Base-by-base conservation (phyloP, 2,329 filamentous ascomycete genomes). In the Trichoderma endophyticum region DNA sequence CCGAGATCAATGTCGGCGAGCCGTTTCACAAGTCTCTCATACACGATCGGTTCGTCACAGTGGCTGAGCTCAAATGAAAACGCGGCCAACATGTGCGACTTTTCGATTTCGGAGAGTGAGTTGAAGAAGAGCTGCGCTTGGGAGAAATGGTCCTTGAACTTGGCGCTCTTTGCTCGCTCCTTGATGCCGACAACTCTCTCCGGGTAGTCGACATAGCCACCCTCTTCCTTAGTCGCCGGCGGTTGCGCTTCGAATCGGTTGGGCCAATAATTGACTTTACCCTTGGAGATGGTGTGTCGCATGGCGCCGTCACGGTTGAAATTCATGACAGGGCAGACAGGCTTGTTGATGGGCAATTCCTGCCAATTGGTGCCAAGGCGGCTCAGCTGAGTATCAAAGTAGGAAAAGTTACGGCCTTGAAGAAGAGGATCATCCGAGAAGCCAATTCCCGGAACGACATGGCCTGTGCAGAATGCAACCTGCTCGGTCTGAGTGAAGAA, bases 111-210 rank as follows among this genome's bases (percentile, higher is more conserved):
- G 0, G 89, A 88, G 75, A 95, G 81, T 18, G 91, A 94, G 83
- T 95, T 95, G 83, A 90, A 95, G 83, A 96, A 96, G 2, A 95
- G 84, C 78, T 95, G 92, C 0, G 93, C 92, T 79, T 96, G 93
- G 64, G 87, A 90, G 81, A 88, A 89, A 79, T 95, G 92, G 73
- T 96, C 92, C 74, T 86, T 87, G 85, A 95, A 95, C 82, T 95
- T 95, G 75, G 86, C 86, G 74, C 89, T 92, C 77, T 88, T 85
- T 6, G 90, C 83, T 12, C 93, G 89, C 21, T 86, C 83, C 83
- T 96, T 95, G 78, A 93, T 89, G 3, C 92, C 92, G 5, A 83
- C 84, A 1, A 93, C 82, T 79, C 90, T 91, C 73, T 89, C 83
- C 0, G 82, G 82, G 0, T 90, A 92, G 61, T 94, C 92, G 4